Percentiles rank a stretch among this genome's conserved stretches.
phyloP scores from a whole-genome alignment of 2,329 filamentous ascomycete genomes.

The Exserohilum turcica region DNA sequence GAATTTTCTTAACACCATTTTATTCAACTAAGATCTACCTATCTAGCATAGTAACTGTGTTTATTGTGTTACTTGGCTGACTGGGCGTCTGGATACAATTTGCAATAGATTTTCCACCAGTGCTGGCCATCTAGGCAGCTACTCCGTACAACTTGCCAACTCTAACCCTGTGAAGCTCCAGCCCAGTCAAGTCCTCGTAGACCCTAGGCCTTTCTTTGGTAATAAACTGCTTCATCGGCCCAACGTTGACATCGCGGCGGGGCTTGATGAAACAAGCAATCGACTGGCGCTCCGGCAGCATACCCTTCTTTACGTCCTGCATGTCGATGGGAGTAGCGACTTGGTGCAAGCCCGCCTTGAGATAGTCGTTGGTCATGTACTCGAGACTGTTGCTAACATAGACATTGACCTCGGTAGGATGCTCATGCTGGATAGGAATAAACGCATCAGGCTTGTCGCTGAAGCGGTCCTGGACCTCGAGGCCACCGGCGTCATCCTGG shows the following conservation, averaged over 20 bases:
- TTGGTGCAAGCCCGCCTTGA: not conserved
- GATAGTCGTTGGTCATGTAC: conserved; percentile 1
- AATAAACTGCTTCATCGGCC: not conserved
- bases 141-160: not conserved
- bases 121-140: no score
- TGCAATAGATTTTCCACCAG: no score
- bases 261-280: conserved; percentile 1
- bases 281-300: not conserved
- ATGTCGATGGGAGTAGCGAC: not conserved
- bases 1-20: no score
- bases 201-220: not conserved
- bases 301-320: not conserved
- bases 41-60: no score
- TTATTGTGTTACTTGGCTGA: no score
- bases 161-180: not conserved
- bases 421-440: not conserved
- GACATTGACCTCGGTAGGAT: not conserved
- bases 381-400: not conserved
- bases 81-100: no score
- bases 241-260: not conserved
- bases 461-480: conserved; percentile 74
- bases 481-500: conserved; percentile 55
- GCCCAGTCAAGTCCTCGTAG: not conserved
- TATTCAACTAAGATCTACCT: no score
- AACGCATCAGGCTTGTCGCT: not conserved